Base-by-base conservation (phyloP, 1,284 basidiomycete species). In the Ustilago tritici region DNA sequence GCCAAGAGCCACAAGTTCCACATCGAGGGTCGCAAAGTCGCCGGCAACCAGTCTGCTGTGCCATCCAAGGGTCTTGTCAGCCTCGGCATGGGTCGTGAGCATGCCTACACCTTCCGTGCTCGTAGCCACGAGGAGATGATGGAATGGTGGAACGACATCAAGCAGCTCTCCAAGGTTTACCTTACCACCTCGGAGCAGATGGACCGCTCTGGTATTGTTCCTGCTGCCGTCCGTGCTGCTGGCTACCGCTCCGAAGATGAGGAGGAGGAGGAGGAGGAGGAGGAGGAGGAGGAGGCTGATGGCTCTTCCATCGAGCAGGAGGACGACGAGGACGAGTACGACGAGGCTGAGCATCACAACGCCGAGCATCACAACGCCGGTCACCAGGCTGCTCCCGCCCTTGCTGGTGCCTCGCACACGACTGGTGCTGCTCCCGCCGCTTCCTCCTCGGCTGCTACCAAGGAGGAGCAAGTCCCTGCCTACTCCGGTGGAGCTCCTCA, bases 101-200 rank as follows among this genome's bases (percentile, higher is more conserved):
- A 88, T 68, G 94, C 94, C 31, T 98, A 93, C 91, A 94, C 92
- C 54, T 98, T 99, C 90, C 91, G 95, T 59, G 91, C 93, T 52
- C 89, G 95, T 75, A 92, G 91, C 78, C 91, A 94, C 84, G 95
- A 98, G 79, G 96, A 98, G 85, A 95, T 98, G 93, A 95, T 98
- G 94, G 96, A 98, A 88, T 98, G 97, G 93, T 99, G 97, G 96
- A 98, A 98, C 87, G 97, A 98, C 87, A 90, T 97, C 63, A 90
- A 95, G 82, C 97, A 98, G 94, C 89, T 99, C 66, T 95, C 94
- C 85, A 95, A 95, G 68, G 89, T 96, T 78, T 99, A 98, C 87
- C 90, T 99, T 65, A 95, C 98, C 63, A 94, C 95, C 58, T 93
- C 92, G 76, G 96, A 98, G 89, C 91, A 92, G 85, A 93, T 98